These are phyloP conservation scores for Magnaporthiopsis incrustans DNA, from an alignment of 2,329 filamentous ascomycete genomes.

Conservation along the genomic window DNA sequence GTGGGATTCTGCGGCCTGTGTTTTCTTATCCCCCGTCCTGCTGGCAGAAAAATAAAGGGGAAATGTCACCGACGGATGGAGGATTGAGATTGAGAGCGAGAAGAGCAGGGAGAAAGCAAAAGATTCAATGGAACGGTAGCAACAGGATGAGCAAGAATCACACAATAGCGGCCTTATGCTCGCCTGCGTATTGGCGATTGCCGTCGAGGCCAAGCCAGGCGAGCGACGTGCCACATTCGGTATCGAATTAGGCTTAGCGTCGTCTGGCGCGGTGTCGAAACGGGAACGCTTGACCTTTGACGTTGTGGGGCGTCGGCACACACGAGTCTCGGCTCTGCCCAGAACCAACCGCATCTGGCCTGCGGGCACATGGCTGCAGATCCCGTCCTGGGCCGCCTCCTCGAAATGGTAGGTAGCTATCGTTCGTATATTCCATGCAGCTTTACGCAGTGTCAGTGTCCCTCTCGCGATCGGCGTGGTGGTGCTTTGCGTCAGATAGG, in stretches of 20 bases:
- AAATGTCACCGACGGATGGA: neutral
- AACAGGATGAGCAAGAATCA: neutral
- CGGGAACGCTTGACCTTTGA: neutral
- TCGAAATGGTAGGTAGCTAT: neutral
- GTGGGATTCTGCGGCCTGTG: neutral
- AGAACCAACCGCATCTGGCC: neutral
- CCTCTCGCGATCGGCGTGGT: neutral
- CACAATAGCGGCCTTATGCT: neutral
- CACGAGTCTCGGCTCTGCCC: neutral
- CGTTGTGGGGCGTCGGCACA: neutral
- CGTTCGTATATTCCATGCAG: neutral
- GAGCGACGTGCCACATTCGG: conserved; percentile 18
- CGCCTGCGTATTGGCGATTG: neutral
- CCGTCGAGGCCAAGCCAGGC: conserved; percentile 4
- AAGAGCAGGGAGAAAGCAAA: neutral
- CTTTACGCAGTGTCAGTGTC: too few relatives aligned
- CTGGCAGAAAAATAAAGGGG: neutral
- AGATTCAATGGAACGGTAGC: neutral
- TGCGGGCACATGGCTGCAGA: neutral
- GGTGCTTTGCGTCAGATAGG: neutral
- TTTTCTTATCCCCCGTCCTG: neutral
- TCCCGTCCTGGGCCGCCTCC: neutral
- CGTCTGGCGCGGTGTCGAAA: conserved; percentile 9
- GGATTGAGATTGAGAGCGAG: neutral
- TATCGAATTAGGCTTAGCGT: conserved; percentile 26